These are phyloP conservation scores for Coemansia guatemalensis DNA, from an alignment of 192 early-diverging fungal genomes.

Conservation along the genomic window DNA sequence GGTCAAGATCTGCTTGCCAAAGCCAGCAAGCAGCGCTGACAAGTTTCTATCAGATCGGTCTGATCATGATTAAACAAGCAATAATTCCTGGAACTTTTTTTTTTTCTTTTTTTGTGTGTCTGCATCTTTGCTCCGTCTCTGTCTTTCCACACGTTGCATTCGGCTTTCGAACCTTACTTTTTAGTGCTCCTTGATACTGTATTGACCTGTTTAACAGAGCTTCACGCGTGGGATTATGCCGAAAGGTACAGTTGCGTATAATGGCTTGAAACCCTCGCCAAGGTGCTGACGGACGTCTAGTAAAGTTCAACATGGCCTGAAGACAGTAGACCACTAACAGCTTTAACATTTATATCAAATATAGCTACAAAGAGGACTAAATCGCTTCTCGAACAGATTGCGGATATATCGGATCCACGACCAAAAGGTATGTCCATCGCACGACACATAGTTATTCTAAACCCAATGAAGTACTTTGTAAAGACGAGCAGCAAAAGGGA, in stretches of 20 bases:
- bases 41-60: neutral
- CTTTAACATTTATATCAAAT: neutral
- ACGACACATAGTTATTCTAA: neutral
- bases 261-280: neutral
- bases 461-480: neutral
- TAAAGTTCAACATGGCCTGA: neutral
- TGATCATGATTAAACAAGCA: neutral
- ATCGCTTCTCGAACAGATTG: constrained; percentile 50
- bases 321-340: neutral
- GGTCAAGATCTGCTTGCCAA: neutral
- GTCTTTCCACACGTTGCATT: neutral
- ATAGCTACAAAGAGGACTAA: constrained; percentile 37
- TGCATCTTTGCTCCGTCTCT: neutral
- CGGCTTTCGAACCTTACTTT: neutral
- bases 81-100: neutral
- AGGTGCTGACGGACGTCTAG: neutral
- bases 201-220: neutral
- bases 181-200: neutral
- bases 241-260: neutral
- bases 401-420: constrained; percentile 49
- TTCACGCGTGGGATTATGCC: neutral
- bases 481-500: neutral
- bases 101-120: neutral
- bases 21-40: neutral
- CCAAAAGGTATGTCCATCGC: constrained; percentile 34